Conservation (phyloP, 805 yeast genomes). For the Suhomyces xylopsoci region DNA sequence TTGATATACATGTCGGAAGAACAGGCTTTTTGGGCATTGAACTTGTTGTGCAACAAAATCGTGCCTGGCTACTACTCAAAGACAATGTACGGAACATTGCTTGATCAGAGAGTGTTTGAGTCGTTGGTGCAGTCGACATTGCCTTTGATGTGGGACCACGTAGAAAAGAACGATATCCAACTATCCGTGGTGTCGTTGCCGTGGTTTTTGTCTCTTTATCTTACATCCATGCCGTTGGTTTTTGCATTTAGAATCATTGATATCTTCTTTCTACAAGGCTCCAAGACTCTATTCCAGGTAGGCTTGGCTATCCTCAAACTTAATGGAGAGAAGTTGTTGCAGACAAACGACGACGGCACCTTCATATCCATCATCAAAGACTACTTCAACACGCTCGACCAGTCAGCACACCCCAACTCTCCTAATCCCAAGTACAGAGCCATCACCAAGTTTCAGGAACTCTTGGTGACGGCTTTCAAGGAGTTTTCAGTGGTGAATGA, state of each 20-base stretch:
- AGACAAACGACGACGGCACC: conserved; percentile 87
- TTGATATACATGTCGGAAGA: conserved; percentile 89
- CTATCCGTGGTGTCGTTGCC: conserved; percentile 90
- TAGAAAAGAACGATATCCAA: conserved; percentile 77
- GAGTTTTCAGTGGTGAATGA: conserved; percentile 84
- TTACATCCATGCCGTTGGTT: conserved; percentile 91
- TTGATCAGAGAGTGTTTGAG: conserved; percentile 94
- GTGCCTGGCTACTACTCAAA: conserved; percentile 96
- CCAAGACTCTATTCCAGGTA: conserved; percentile 85
- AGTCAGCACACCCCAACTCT: conserved; percentile 73
- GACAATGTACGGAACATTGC: conserved; percentile 94
- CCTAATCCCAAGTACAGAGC: conserved; percentile 59
- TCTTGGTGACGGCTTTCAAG: conserved; percentile 86
- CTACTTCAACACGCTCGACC: conserved; percentile 74
- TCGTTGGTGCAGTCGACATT: conserved; percentile 82
- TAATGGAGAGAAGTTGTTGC: conserved; percentile 79
- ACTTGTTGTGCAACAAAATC: conserved; percentile 73
- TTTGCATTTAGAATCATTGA: conserved; percentile 91
- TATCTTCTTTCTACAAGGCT: conserved; percentile 85
- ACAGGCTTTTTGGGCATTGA: conserved; percentile 93
- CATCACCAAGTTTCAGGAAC: conserved; percentile 82
- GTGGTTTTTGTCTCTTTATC: conserved; percentile 89
- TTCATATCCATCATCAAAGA: conserved; percentile 82
- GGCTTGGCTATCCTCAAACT: conserved; percentile 86
- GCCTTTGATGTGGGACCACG: conserved; percentile 86